Base-by-base conservation (phyloP, 2,329 filamentous ascomycete genomes). In the Diaporthe sp. region DNA sequence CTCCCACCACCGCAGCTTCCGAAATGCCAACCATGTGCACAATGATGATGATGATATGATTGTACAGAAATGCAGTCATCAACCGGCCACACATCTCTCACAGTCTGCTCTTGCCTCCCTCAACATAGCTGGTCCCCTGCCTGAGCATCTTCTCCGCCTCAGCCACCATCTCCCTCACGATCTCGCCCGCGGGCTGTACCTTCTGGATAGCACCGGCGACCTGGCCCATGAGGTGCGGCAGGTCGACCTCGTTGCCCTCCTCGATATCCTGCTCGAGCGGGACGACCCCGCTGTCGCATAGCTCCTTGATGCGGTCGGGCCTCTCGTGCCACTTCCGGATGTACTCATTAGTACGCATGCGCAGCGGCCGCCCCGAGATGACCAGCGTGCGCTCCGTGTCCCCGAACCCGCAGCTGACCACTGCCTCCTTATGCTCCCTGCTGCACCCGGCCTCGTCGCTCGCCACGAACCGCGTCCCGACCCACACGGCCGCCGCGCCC, bases 141-240 rank as follows among this genome's bases (percentile, higher is more conserved):
- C 87, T 91, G 79, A 97, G 82, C 87, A 93, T 91, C 1, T 90
- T 88, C 12, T 92, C 91, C 1, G 94, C 95, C 83, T 96, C 92
- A 28, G 86, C 85, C 13, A 98, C 94, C 95, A 98, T 98, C 79
- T 97, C 95, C 76, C 92, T 90, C n/a, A 98, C 92, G 86, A 98
- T 98, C 78, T 93, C 90, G 62, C 87, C 90, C 0, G 96, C 96
- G 0, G 96, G 95, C 87, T 97, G 92, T 76, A 98, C 91, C 79
- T 93, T 91, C 46, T 86, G 84, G 75, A 98, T 94, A 1, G 92
- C 89, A 2, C 94, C 96, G 0, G 95, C 94, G 12, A 98, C 96
- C 86, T 98, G 95, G 1, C 96, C 96, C 96, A 98, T 98, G 81
- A 98, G 83, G 84, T 96, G 95, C 17, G 96, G 96, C 74, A 94